Evolutionary conservation across 2,329 filamentous ascomycete genomes (phyloP).

Genomic region (Lasiodiplodia theobromae): DNA sequence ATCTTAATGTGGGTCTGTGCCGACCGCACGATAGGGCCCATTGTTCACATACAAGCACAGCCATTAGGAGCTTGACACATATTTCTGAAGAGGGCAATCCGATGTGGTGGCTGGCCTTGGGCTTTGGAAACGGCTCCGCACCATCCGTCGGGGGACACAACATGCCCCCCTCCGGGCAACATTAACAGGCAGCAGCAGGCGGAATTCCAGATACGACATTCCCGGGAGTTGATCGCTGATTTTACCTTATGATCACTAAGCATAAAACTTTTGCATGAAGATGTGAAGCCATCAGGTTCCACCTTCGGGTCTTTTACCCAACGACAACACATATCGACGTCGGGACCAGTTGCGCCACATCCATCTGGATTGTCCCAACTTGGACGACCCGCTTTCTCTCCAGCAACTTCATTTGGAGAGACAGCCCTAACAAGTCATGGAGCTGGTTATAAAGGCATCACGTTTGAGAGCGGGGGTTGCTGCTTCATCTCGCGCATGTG

Average conservation of each 20-base stretch:
- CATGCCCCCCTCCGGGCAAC: not conserved
- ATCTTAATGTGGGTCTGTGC: not conserved
- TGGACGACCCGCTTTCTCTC: no score
- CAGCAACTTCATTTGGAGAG: no score
- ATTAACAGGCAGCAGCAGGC: not conserved
- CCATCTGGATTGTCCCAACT: not conserved
- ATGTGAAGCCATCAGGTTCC: not conserved
- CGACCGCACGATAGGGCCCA: not conserved
- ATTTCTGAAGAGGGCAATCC: no score
- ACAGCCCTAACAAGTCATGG: not conserved
- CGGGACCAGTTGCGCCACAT: not conserved
- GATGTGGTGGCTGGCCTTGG: no score
- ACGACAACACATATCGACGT: not conserved
- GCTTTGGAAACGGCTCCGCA: no score
- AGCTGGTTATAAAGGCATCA: not conserved
- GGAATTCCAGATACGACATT: not conserved
- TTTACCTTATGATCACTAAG: not conserved
- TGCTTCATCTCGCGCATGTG: not conserved
- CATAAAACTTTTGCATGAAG: not conserved
- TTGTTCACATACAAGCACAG: not conserved
- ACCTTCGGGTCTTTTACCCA: not conserved
- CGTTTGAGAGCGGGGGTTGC: no score
- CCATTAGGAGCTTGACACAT: no score
- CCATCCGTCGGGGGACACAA: not conserved
- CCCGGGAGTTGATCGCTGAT: no score